Base-by-base conservation (phyloP, 2,329 filamentous ascomycete species). In the Ophiostoma himal-ulmi region DNA sequence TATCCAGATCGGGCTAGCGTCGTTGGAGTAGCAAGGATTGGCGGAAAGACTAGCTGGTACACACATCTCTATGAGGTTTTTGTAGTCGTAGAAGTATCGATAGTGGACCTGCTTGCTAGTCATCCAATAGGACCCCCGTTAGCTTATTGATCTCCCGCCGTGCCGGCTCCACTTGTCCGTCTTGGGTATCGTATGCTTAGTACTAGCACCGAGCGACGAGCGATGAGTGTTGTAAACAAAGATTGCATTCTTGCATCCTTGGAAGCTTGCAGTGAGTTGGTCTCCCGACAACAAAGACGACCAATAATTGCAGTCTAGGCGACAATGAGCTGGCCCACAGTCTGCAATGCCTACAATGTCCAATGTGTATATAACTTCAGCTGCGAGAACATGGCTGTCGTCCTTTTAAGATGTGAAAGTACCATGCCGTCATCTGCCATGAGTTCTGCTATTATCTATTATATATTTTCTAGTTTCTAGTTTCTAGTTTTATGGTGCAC, bases 101-200 rank as follows among this genome's bases (percentile, higher is more conserved):
- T 11, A 22, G 34, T 64, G 60, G 30, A 20, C 8, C 17, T 14
- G 10, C 1, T 26, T 20, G 60, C 11, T 39, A 37, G 34, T 64
- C 60, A 64, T 37, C 57, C 60, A 37, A n/a, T 22, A 37, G 14
- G 62, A 65, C 62, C 62, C 62, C 34, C 36, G 62, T 22, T 65
- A 65, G 62, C 62, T 10, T 37, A 39, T 65, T 37, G 62, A 65
- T 65, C 62, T 65, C 62, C 62, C 62, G 62, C 13, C 36, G 20
- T 41, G 62, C 62, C 62, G 62, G 62, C 20, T 39, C 62, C 62
- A 65, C 62, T n/a, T 65, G 62, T 36, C 62, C 62, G 62, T 65
- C 62, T 65, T 65, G 62, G 62, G 36, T 36, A 41, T 65, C 36
- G 62, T n/a, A 36, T 65, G 62, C 41, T 44, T 34, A 67, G 39